Evolutionary conservation across 106 monocot species (phyloP), one percentile per base, ranked within the genome.

Genomic region (Acorus calamus): DNA sequence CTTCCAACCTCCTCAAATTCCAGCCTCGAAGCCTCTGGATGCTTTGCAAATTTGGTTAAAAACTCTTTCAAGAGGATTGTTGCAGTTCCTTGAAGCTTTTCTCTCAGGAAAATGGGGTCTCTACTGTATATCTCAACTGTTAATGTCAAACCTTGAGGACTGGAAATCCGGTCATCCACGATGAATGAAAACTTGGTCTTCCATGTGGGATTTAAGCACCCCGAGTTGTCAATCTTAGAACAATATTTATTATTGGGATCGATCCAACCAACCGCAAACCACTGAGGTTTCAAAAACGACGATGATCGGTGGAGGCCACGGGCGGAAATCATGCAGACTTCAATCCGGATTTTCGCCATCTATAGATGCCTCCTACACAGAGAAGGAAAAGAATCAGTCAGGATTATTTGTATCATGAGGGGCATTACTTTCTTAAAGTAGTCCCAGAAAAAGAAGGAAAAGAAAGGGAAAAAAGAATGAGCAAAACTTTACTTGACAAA

Each of bases 201-300:
- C 88, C 88, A 88, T n/a, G 73, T 85, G 3, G 88, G 85, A 7
- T 71, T 70, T 3, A 71, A 61, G 63, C 61, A 77, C 11, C 78
- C 80, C 0, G 88, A 88, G 3, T 14, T 69, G 56, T 83, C 85
- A 0, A 93, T 70, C 63, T 77, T 88, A 4, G 88, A 76, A 81
- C 88, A 93, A 72, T 83, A 88, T 11, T 93, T 93, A 74, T 49
- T 77, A 65, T 79, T 74, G 4, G 73, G 71, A 64, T 88, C 83
- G 3, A 81, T 70, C 88, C 93, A 93, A 6, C 83, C 85, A 11
- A 88, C 85, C 4, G 83, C 83, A 61, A 83, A 93, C 85, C 83
- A 93, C 44, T 93, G 93, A 5, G 64, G 80, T 60, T 85, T 93
- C 69, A 74, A 69, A 9, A 88, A 69, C 53, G 79, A 50, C 3